Conservation (phyloP, 345 rosid species). For the Pugionium dolabratum region DNA sequence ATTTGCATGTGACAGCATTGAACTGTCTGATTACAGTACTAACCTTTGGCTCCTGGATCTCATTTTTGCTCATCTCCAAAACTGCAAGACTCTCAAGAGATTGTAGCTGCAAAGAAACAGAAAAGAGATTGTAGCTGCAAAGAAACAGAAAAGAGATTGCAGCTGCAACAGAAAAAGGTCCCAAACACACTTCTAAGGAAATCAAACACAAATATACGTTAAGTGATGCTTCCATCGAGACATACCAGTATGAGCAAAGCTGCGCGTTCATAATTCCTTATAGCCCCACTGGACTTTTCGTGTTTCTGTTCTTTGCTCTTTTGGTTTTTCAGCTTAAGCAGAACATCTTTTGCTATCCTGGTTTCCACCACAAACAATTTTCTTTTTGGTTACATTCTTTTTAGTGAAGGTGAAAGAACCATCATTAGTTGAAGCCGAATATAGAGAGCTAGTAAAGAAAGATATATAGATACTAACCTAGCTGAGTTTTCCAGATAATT, state of each 20-base stretch:
- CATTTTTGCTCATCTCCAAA: conserved; percentile 54
- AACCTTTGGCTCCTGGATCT: conserved; percentile 59
- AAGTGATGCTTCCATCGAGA: conserved; percentile 14
- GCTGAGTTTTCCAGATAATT: conserved; percentile 50
- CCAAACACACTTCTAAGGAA: conserved; percentile 7
- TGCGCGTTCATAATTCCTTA: conserved; percentile 48
- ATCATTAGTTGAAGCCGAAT: neutral
- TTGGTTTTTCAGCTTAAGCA: conserved; percentile 46
- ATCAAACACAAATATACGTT: neutral
- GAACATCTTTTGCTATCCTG: conserved; percentile 60
- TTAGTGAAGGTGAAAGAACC: neutral
- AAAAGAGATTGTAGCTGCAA: neutral
- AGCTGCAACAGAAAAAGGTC: neutral
- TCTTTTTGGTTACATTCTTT: neutral
- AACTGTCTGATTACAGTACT: conserved; percentile 29
- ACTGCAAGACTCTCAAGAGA: conserved; percentile 67
- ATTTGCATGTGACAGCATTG: neutral
- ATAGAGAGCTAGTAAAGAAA: conserved; percentile 19
- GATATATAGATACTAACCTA: conserved; percentile 49
- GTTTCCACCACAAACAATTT: conserved; percentile 12
- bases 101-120: conserved; percentile 59
- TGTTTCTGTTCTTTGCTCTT: conserved; percentile 45
- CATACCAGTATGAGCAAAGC: conserved; percentile 70
- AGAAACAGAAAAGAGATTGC: conserved; percentile 1
- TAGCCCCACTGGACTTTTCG: conserved; percentile 41